Base-by-base conservation (phyloP, 164 flowering plant species). In the Magnolia officinalis region DNA sequence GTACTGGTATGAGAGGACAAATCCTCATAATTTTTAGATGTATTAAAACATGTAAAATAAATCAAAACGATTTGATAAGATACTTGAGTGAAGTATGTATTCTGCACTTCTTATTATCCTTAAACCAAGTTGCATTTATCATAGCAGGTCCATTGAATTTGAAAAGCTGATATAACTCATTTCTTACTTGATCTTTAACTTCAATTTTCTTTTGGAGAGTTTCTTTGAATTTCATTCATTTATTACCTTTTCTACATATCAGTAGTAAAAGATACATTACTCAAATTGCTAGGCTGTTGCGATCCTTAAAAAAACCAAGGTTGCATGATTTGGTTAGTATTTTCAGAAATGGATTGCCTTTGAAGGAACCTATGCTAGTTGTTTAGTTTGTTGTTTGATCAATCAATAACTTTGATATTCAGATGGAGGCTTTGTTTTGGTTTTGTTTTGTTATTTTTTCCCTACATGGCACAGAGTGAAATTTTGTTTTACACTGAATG, bases 331-430 rank as follows among this genome's bases (percentile, higher is more conserved):
- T 72, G 64, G 52, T 11, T 50, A 37, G 24, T 69, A 69, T 29
- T 26, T 26, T 26, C 6, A 8, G 14, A 11, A 66, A 8, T 66
- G 13, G 7, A 26, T 24, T 66, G 70, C 70, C 51, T 37, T 16
- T 6, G 29, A 6, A 37, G 72, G 14, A 29, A 29, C 45, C 51
- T n/a, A 37, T 69, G 14, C 24, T 31, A 18, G 51, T 1, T 37
- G 21, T 69, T 37, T 69, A 20, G 51, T 45, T 45, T 74, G 70
- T 74, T 64, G 45, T 26, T 63, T 76, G 70, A 71, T 63, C 67
- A n/a, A n/a, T n/a, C n/a, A 59, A 6, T 76, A 8, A 19, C 6
- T 59, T 9, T 63, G 14, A 70, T 69, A 21, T 52, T 59, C 58
- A 58, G 37, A 13, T 58, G 9, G 23, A 8, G 75, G 16, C n/a